These are phyloP conservation scores for Neurospora intermedia DNA, from an alignment of 495 filamentous ascomycete species.

Conservation along the genomic window DNA sequence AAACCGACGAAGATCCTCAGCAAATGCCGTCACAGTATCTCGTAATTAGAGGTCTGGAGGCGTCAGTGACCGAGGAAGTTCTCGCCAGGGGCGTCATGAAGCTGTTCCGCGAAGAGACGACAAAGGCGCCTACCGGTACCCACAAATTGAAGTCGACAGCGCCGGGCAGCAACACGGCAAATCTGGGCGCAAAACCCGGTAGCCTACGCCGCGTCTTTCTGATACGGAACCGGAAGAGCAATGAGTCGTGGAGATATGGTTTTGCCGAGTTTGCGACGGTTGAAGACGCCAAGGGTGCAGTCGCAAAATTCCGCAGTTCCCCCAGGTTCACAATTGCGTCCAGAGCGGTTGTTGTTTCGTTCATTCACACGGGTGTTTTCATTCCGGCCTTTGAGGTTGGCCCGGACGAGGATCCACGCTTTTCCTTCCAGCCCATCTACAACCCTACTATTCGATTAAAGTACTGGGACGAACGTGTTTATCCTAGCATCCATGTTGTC, in stretches of 20 bases:
- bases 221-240: slow-evolving; percentile 60
- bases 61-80: slow-evolving; percentile 64
- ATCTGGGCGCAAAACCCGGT: slow-evolving; percentile 62
- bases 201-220: slow-evolving; percentile 70
- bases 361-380: slow-evolving; percentile 83
- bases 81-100: slow-evolving; percentile 72
- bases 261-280: slow-evolving; percentile 78
- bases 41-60: slow-evolving; percentile 64
- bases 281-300: slow-evolving; percentile 68
- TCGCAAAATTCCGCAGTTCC: slow-evolving; percentile 61
- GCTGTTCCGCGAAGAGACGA: slow-evolving; percentile 43
- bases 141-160: slow-evolving; percentile 63
- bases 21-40: slow-evolving; percentile 70
- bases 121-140: slow-evolving; percentile 23
- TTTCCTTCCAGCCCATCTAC: slow-evolving; percentile 62
- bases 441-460: slow-evolving; percentile 60
- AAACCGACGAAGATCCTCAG: slow-evolving; percentile 71
- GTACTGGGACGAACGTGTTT: slow-evolving; percentile 80
- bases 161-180: slow-evolving; percentile 58
- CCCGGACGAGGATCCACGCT: slow-evolving; percentile 40
- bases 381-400: slow-evolving; percentile 56
- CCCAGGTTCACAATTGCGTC: slow-evolving; percentile 82
- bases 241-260: slow-evolving; percentile 78
- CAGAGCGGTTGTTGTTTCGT: slow-evolving; percentile 60
- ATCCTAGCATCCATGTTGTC: slow-evolving; percentile 55